Conservation (phyloP, 2,329 filamentous ascomycete species). For the Alternaria alternata region DNA sequence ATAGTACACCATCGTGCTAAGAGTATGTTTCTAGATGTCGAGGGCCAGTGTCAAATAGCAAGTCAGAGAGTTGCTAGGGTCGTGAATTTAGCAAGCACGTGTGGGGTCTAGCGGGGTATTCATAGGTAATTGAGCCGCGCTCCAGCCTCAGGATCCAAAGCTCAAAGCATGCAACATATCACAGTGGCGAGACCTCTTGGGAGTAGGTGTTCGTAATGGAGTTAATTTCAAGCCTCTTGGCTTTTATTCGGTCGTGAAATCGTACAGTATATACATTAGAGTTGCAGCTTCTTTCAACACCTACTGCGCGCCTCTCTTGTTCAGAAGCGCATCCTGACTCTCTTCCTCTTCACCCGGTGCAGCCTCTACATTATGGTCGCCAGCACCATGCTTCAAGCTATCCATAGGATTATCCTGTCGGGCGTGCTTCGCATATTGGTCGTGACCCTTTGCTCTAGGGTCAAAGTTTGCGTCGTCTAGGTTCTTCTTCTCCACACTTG, state of each 20-base stretch:
- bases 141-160: conserved; percentile 12
- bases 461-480: conserved; percentile 34
- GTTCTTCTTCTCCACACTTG: conserved; percentile 44
- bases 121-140: conserved; percentile 13
- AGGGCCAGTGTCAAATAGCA: background rate
- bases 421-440: conserved; percentile 33
- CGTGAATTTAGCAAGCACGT: conserved; percentile 40
- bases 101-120: conserved; percentile 40
- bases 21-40: background rate
- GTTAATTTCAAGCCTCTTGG: background rate
- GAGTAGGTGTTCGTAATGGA: background rate
- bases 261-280: background rate
- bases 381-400: conserved; percentile 23
- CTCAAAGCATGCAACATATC: background rate
- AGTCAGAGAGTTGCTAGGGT: conserved; percentile 9
- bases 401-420: conserved; percentile 17
- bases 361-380: conserved; percentile 29
- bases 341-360: conserved; percentile 5
- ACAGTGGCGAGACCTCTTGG: background rate
- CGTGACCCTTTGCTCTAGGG: conserved; percentile 34
- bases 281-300: background rate
- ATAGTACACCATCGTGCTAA: conserved; percentile 83
- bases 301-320: conserved; percentile 34
- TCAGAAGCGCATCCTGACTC: conserved; percentile 33
- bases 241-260: background rate